Evolutionary conservation across 2,329 filamentous ascomycete genomes (phyloP).

Genomic region (Lasiodiplodia sp.): DNA sequence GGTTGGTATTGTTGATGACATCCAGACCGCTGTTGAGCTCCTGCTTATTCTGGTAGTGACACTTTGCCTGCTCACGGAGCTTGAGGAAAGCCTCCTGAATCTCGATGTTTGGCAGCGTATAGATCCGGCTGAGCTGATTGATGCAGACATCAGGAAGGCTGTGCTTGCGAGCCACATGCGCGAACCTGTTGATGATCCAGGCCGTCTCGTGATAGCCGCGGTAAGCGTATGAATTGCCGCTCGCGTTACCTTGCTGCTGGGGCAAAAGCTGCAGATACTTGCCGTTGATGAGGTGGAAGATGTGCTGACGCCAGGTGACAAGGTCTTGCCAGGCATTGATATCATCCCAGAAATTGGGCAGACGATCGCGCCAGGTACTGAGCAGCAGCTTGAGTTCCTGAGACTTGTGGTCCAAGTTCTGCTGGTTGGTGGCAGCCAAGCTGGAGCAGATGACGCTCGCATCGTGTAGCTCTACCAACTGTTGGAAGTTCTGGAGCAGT

Average conservation of each 20-base stretch:
- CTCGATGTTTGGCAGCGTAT: constrained; percentile 98
- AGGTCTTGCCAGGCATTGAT: constrained; percentile 99
- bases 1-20: constrained; percentile 99
- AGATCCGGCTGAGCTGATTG: constrained; percentile 94
- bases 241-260: constrained; percentile 78
- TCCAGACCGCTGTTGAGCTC: constrained; percentile 93
- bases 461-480: constrained; percentile 95
- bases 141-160: constrained; percentile 97
- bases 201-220: constrained; percentile 98
- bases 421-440: constrained; percentile 80
- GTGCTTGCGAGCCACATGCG: constrained; percentile 96
- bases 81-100: constrained; percentile 99
- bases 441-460: constrained; percentile 96
- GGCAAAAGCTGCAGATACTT: constrained; percentile 89
- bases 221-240: constrained; percentile 93
- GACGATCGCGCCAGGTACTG: constrained; percentile 91
- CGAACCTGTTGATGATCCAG: constrained; percentile 99
- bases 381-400: constrained; percentile 93
- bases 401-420: constrained; percentile 91
- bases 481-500: constrained; percentile 95
- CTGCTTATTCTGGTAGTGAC: constrained; percentile 94
- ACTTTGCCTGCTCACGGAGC: constrained; percentile 97
- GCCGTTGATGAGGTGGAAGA: constrained; percentile 95
- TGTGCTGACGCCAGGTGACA: constrained; percentile 99
- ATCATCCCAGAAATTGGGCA: constrained; percentile 99